Evolutionary conservation across 192 early-diverging fungal species (phyloP), one percentile per base, ranked within the genome.

Genomic region (Coemansia sp.): DNA sequence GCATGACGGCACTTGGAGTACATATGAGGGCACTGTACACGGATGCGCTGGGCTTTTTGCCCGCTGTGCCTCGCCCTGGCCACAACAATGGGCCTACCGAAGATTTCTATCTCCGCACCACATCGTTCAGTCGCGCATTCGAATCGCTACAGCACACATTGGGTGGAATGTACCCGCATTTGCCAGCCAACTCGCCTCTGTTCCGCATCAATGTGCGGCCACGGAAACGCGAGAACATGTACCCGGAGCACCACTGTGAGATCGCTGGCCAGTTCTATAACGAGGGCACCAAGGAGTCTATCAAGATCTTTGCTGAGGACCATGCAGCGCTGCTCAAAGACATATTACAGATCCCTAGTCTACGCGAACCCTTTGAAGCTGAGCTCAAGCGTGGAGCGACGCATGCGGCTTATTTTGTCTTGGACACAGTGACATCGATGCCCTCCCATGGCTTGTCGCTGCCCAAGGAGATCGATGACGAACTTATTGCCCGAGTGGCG

Each of bases 71-170:
- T 58, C 61, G 49, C 4, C 37, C 44, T 3, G 56, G 47, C 11
- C 30, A 18, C 35, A 15, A 12, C 44, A 49, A 27, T 37, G 61
- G 61, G 5, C 61, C 76, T 22, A 59, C 70, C 6, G 27, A 52
- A 34, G 73, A 74, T 40, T 58, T 90, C 30, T 87, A 86, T 59
- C 76, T 89, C 61, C 84, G 87, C 37, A 77, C 79, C 27, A 86
- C 89, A 12, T 84, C 80, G 43, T 90, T 85, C 69, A 71, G 85
- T 2, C 83, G 90, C 39, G 84, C 90, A 3, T 75, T 92, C 58
- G 90, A 90, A 70, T 86, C 84, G 22, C 76, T 92, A 37, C 87
- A 90, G 64, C 86, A 86, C 62, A 66, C 86, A 4, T 55, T 92
- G 32, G 74, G 80, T 13, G 89, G 90, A 0, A 70, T 92, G 68